Evolutionary conservation across 139 green algal species (phyloP).

Genomic region (Closterium sp.): DNA sequence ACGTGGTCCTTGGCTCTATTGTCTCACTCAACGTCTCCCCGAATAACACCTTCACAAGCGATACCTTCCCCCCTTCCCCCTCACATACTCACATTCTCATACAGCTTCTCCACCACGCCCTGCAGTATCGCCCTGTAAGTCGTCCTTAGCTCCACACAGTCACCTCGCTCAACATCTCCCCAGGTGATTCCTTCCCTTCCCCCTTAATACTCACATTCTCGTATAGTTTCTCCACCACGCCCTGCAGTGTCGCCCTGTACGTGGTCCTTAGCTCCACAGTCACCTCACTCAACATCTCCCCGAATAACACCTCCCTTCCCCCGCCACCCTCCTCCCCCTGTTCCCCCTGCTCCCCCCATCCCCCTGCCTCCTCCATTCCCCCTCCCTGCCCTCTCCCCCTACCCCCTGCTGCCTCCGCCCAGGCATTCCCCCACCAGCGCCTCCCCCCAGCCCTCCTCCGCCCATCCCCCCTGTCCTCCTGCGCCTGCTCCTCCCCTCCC

Average conservation of each 20-base stretch:
- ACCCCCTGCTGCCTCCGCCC: not conserved
- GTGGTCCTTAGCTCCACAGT: slow-evolving; percentile 40
- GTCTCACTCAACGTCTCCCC: too few relatives aligned
- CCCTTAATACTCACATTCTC: slow-evolving; percentile 31
- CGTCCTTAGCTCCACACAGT: slow-evolving; percentile 35
- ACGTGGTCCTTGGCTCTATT: too few relatives aligned
- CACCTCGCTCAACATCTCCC: slow-evolving; percentile 27
- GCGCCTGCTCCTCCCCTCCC: not conserved
- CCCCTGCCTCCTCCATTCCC: too few relatives aligned
- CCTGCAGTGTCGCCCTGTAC: slow-evolving; percentile 33
- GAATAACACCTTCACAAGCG: too few relatives aligned
- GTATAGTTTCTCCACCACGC: slow-evolving; percentile 36
- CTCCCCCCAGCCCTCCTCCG: not conserved
- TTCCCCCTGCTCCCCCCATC: too few relatives aligned
- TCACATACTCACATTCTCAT: slow-evolving; percentile 39
- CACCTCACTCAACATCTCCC: slow-evolving; percentile 34
- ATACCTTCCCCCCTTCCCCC: too few relatives aligned
- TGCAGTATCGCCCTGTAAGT: slow-evolving; percentile 49
- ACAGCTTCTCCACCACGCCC: slow-evolving; percentile 43
- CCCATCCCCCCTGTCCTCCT: not conserved
- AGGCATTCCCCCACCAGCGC: not conserved
- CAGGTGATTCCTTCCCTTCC: too few relatives aligned
- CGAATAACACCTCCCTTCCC: slow-evolving; percentile 9
- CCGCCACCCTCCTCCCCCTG: not conserved
- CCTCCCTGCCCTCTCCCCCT: not conserved